Percentiles rank a stretch among this genome's conserved stretches.
Conservation (phyloP, 1,284 basidiomycete species). For the Ceratobasidium sp. region DNA sequence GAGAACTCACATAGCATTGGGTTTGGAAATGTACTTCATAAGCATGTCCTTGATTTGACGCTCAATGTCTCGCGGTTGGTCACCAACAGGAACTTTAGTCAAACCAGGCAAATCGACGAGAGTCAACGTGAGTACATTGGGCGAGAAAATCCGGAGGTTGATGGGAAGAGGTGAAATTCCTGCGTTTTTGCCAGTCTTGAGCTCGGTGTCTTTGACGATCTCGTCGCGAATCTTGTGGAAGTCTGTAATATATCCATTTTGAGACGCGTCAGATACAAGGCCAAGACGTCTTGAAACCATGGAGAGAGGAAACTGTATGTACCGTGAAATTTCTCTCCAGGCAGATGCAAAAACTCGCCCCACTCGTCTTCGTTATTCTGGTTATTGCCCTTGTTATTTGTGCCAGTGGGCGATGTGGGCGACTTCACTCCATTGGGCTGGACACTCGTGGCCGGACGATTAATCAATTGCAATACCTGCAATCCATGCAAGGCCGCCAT, state of each 20-base stretch:
- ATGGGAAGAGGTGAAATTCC: conserved; percentile 70
- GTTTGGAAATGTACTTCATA: conserved; percentile 93
- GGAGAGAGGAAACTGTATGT: not conserved
- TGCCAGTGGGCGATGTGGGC: conserved; percentile 51
- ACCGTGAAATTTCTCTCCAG: conserved; percentile 91
- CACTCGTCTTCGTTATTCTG: conserved; percentile 91
- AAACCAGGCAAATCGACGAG: conserved; percentile 97
- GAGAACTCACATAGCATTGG: conserved; percentile 63
- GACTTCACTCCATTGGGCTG: conserved; percentile 52
- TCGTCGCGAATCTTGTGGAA: conserved; percentile 97
- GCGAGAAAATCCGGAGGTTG: conserved; percentile 96
- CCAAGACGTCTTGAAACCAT: not conserved
- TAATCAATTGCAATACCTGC: conserved; percentile 93
- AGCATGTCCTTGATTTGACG: conserved; percentile 98
- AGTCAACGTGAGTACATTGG: conserved; percentile 95
- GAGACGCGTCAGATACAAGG: not conserved
- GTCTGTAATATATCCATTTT: conserved; percentile 59
- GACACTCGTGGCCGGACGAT: conserved; percentile 69
- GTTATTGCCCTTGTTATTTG: conserved; percentile 65
- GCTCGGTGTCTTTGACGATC: conserved; percentile 95
- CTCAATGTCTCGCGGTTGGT: conserved; percentile 98
- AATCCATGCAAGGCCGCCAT: not conserved
- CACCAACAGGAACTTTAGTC: conserved; percentile 96
- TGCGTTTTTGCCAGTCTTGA: conserved; percentile 97
- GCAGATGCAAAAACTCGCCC: conserved; percentile 98